Percentiles rank a stretch among this genome's conserved stretches.
These are phyloP conservation scores for Drechslera avenae DNA, from an alignment of 2,329 filamentous ascomycete genomes.

Conservation along the genomic window DNA sequence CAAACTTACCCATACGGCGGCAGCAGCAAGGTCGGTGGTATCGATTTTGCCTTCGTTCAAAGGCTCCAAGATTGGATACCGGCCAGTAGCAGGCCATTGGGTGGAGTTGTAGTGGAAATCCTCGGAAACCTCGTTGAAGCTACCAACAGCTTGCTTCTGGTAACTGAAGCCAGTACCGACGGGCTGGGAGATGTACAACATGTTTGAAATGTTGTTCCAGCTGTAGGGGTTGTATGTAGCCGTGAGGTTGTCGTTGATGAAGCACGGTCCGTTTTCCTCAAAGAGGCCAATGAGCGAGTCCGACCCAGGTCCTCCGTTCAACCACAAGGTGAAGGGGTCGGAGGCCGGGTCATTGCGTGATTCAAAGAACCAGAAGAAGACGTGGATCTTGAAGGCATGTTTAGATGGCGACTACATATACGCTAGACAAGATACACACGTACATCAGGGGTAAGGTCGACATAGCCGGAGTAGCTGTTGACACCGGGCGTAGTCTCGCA, in stretches of 20 bases:
- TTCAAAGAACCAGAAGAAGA: conserved; percentile 43
- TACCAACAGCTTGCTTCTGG: conserved; percentile 24
- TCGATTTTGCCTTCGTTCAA: conserved; percentile 58
- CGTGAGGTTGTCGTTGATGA: conserved; percentile 26
- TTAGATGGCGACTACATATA: too few species aligned
- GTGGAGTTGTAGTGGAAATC: conserved; percentile 54
- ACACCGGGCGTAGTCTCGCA: conserved; percentile 61
- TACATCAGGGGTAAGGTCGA: conserved; percentile 44
- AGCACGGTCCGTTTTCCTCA: conserved; percentile 41
- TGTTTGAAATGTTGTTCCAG: conserved; percentile 64
- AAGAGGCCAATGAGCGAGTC: conserved; percentile 62
- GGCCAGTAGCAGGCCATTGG: conserved; percentile 50
- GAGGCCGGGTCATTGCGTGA: conserved; percentile 54
- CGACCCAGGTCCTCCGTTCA: conserved; percentile 59
- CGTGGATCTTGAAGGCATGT: background rate
- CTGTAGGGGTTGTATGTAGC: conserved; percentile 59
- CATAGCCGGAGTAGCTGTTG: conserved; percentile 53
- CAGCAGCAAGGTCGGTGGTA: conserved; percentile 62
- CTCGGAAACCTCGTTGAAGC: conserved; percentile 48
- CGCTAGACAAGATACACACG: background rate
- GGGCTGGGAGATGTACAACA: conserved; percentile 67
- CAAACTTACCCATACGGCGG: conserved; percentile 48
- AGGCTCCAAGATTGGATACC: conserved; percentile 50
- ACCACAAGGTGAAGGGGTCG: conserved; percentile 58
- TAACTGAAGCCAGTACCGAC: conserved; percentile 63